A percentile compares a stretch with the other conserved stretches of the same genome.
These are phyloP conservation scores for Tagetes patula DNA, from an alignment of 129 eudicot genomes.

Conservation along the genomic window DNA sequence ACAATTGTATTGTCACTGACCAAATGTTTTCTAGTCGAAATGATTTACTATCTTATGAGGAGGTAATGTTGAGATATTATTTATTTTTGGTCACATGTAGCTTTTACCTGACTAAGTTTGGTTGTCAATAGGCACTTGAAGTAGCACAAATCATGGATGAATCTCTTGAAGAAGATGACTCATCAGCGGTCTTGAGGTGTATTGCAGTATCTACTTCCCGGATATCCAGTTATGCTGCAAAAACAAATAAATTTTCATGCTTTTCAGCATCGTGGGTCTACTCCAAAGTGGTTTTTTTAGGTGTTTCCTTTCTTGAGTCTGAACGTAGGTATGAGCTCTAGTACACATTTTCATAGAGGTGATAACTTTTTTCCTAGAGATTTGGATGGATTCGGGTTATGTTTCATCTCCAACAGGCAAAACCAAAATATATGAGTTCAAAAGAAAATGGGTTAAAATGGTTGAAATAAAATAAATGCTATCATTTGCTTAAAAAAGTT, in stretches of 20 bases:
- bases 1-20: conserved; percentile 64
- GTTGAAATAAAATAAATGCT: not conserved
- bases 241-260: conserved; percentile 35
- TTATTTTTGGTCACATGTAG: conserved; percentile 19
- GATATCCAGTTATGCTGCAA: conserved; percentile 33
- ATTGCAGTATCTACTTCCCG: conserved; percentile 67
- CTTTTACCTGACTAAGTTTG: conserved; percentile 22
- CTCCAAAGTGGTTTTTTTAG: conserved; percentile 84
- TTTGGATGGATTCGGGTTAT: not conserved
- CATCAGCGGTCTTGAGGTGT: conserved; percentile 61
- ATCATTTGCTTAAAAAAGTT: not conserved
- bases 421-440: not conserved
- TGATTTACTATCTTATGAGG: conserved; percentile 77
- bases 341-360: not conserved
- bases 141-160: conserved; percentile 94
- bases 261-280: conserved; percentile 86
- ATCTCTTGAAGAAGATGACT: conserved; percentile 63
- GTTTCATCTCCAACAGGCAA: not conserved
- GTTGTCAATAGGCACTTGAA: conserved; percentile 77
- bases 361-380: not conserved
- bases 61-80: conserved; percentile 44
- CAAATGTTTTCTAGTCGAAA: conserved; percentile 62
- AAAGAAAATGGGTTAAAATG: not conserved
- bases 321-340: conserved; percentile 56
- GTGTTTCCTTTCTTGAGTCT: conserved; percentile 80